Evolutionary conservation across 2,329 filamentous ascomycete genomes (phyloP).

Genomic region (Pseudohalonectria lignicola): DNA sequence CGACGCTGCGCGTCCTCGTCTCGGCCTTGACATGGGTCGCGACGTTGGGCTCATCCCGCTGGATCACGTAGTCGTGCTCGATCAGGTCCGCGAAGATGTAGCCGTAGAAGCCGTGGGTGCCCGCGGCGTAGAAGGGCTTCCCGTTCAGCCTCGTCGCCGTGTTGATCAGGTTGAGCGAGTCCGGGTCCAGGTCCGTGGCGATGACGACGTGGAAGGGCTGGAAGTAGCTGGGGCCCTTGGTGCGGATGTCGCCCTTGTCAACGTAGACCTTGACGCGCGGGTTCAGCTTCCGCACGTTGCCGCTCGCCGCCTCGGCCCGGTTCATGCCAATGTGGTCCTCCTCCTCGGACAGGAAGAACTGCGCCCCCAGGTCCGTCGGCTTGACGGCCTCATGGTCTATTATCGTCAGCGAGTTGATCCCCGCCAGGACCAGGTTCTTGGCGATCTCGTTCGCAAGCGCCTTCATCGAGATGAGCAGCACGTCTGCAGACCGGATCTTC

Average conservation of each 20-base stretch:
- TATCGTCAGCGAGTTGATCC: constrained; percentile 82
- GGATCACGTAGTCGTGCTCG: constrained; percentile 78
- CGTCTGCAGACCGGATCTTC: constrained; percentile 78
- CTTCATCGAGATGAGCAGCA: constrained; percentile 80
- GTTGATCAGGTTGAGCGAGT: constrained; percentile 69
- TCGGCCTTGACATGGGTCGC: constrained; percentile 51
- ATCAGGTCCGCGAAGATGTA: constrained; percentile 93
- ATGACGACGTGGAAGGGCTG: constrained; percentile 74
- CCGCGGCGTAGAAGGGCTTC: constrained; percentile 80
- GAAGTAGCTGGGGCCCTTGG: constrained; percentile 66
- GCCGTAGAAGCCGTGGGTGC: constrained; percentile 81
- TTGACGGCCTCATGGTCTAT: constrained; percentile 67
- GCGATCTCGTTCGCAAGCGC: constrained; percentile 89
- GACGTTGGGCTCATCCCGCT: constrained; percentile 73
- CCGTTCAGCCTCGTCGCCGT: constrained; percentile 69
- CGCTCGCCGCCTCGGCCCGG: constrained; percentile 69
- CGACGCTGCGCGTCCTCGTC: constrained; percentile 65
- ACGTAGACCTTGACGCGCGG: constrained; percentile 70
- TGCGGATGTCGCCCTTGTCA: constrained; percentile 55
- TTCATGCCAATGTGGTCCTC: constrained; percentile 67
- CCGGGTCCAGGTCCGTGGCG: constrained; percentile 74
- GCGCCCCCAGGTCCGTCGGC: constrained; percentile 68
- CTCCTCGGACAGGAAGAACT: constrained; percentile 63
- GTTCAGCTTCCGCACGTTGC: constrained; percentile 77
- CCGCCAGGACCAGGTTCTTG: constrained; percentile 93